Evolutionary conservation across 2,329 filamentous ascomycete species (phyloP).

Genomic region (Cercospora sesami): DNA sequence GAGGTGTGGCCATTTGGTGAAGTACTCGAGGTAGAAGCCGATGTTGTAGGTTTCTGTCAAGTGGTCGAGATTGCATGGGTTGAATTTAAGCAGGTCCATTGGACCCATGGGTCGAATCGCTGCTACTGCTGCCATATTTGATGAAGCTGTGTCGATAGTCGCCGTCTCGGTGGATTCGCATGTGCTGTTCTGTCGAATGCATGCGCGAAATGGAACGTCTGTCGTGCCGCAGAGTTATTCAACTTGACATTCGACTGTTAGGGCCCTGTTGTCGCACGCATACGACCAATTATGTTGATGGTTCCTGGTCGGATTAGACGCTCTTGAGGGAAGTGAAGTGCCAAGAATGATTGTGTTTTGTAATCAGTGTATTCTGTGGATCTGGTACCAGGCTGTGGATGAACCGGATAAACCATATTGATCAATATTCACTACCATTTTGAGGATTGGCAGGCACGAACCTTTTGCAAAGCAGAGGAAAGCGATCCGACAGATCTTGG

Average conservation of each 20-base stretch:
- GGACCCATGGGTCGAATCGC: conserved; percentile 80
- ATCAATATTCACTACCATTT: not conserved
- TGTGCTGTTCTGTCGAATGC: not conserved
- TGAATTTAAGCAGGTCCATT: conserved; percentile 82
- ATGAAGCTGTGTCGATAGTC: not conserved
- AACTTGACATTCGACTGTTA: not conserved
- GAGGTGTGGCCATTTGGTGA: conserved; percentile 91
- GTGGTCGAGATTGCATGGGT: conserved; percentile 91
- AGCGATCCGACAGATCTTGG: not conserved
- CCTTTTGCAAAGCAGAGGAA: not conserved
- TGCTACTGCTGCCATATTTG: conserved; percentile 14
- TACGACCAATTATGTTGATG: not conserved
- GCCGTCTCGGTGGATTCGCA: not conserved
- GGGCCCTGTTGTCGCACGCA: not conserved
- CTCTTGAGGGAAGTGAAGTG: not conserved
- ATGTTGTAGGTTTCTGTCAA: conserved; percentile 98
- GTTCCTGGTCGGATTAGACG: not conserved
- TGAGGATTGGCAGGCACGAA: not conserved
- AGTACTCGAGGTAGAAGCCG: conserved; percentile 92
- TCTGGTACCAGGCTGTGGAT: not conserved
- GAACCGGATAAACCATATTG: not conserved
- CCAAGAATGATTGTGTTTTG: not conserved
- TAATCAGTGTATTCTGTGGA: not conserved
- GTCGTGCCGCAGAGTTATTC: not conserved
- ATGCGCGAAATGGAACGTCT: not conserved